These are phyloP conservation scores for Phytophthora pisi DNA, from an alignment of 352 stramenopile genomes.

Conservation along the genomic window DNA sequence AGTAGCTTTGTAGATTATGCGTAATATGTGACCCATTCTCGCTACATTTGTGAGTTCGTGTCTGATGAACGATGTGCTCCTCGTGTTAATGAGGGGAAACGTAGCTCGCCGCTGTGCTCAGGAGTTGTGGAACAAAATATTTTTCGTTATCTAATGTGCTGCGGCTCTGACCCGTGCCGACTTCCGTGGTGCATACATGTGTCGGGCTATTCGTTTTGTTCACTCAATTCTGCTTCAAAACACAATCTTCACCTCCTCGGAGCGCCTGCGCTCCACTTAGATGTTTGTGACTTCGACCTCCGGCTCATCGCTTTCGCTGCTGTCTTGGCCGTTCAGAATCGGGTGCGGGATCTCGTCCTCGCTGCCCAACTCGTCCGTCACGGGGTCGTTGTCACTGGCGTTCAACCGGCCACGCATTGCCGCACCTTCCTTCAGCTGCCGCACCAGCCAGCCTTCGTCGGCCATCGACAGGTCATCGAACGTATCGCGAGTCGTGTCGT, in stretches of 20 bases:
- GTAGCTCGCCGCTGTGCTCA: too few species aligned
- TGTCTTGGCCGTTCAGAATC: constrained; percentile 58
- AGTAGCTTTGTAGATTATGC: constrained; percentile 36
- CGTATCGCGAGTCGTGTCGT: constrained; percentile 77
- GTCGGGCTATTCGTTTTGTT: constrained; percentile 30
- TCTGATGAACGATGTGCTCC: too few species aligned
- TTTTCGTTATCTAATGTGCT: constrained; percentile 37
- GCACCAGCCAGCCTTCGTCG: constrained; percentile 85
- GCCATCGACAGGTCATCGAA: constrained; percentile 84
- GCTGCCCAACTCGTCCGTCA: constrained; percentile 56
- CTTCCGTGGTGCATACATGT: constrained; percentile 35
- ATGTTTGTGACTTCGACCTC: constrained; percentile 53
- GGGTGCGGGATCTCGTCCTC: constrained; percentile 58
- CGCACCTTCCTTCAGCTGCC: constrained; percentile 76
- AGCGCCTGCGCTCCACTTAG: constrained; percentile 26
- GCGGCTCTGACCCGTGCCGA: constrained; percentile 31
- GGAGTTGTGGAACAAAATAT: constrained; percentile 28
- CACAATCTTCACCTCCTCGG: constrained; percentile 21
- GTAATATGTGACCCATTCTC: constrained; percentile 18
- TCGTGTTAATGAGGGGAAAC: too few species aligned
- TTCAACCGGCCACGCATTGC: constrained; percentile 74
- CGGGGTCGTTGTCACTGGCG: constrained; percentile 60
- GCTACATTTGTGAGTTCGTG: too few species aligned
- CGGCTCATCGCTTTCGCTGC: constrained; percentile 74
- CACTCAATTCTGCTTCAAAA: constrained; percentile 35